phyloP scores from a whole-genome alignment of 768 basidiomycete species.

The Phlegmacium glaucopus region DNA sequence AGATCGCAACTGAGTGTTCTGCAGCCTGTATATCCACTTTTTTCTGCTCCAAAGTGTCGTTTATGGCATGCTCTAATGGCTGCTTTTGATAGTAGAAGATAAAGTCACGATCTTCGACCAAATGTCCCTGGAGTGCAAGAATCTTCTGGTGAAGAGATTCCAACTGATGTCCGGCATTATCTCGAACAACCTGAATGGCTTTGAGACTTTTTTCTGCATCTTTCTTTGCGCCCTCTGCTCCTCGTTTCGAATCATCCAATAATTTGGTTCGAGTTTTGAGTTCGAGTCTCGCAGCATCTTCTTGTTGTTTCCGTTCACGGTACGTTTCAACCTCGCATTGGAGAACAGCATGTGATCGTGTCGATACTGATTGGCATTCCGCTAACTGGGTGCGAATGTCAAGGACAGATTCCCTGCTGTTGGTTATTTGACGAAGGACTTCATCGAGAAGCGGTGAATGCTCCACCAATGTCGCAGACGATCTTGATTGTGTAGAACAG shows the following conservation, averaged over 20 bases:
- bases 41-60: conserved; percentile 50
- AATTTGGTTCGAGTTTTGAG: conserved; percentile 79
- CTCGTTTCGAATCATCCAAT: conserved; percentile 83
- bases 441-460: conserved; percentile 71
- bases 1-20: conserved; percentile 62
- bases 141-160: conserved; percentile 63
- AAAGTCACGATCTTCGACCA: conserved; percentile 51
- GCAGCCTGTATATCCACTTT: conserved; percentile 57
- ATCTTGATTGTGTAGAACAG: conserved; percentile 27
- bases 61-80: conserved; percentile 48
- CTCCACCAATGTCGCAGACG: conserved; percentile 49
- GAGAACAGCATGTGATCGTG: conserved; percentile 60
- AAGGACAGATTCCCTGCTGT: conserved; percentile 54
- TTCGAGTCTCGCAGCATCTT: conserved; percentile 77
- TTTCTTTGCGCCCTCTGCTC: conserved; percentile 72
- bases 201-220: conserved; percentile 90
- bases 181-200: conserved; percentile 58
- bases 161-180: conserved; percentile 57
- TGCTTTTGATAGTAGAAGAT: conserved; percentile 42
- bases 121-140: conserved; percentile 47
- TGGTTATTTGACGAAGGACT: conserved; percentile 69
- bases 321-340: conserved; percentile 71
- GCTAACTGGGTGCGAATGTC: conserved; percentile 71
- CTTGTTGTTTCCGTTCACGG: conserved; percentile 73
- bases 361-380: conserved; percentile 53